Evolutionary conservation across 305 asterid species (phyloP).

Genomic region (Rubia peregrina): DNA sequence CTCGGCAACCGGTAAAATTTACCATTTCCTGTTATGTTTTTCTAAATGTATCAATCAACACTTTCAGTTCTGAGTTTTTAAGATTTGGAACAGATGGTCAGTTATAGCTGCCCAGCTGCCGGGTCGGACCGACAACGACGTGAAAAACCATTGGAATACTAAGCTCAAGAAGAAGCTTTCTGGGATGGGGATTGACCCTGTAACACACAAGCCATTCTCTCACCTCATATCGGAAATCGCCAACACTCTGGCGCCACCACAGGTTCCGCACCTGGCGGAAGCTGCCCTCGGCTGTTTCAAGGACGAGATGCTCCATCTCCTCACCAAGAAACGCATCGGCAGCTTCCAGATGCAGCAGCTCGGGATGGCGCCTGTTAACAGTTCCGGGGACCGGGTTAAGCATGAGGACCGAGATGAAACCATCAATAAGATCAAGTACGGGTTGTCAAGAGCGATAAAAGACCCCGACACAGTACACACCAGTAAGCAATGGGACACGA

Average conservation of each 20-base stretch:
- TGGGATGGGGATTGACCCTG: constrained; percentile 83
- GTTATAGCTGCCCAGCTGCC: constrained; percentile 95
- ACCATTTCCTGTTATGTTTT: background rate
- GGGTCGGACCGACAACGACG: constrained; percentile 94
- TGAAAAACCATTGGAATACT: constrained; percentile 97
- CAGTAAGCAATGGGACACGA: constrained; percentile 45
- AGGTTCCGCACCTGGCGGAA: constrained; percentile 88
- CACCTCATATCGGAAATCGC: constrained; percentile 92
- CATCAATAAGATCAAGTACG: constrained; percentile 53
- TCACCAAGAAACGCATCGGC: constrained; percentile 73
- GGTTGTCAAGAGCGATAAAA: constrained; percentile 60
- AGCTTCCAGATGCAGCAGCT: constrained; percentile 55
- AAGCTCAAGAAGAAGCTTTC: constrained; percentile 75
- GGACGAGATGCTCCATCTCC: constrained; percentile 97
- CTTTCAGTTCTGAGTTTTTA: background rate
- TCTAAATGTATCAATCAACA: background rate
- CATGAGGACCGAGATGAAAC: constrained; percentile 52
- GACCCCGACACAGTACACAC: constrained; percentile 28
- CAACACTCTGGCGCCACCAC: constrained; percentile 79
- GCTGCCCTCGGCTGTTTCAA: constrained; percentile 97
- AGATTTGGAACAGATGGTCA: constrained; percentile 60
- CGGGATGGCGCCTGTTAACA: constrained; percentile 20
- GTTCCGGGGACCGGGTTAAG: constrained; percentile 23
- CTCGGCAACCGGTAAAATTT: constrained; percentile 63
- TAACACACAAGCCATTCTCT: constrained; percentile 93